A percentile compares a stretch with the other conserved stretches of the same genome.
Conservation (phyloP, 139 green algal genomes). For the Cymbomonas tetramitiformis region DNA sequence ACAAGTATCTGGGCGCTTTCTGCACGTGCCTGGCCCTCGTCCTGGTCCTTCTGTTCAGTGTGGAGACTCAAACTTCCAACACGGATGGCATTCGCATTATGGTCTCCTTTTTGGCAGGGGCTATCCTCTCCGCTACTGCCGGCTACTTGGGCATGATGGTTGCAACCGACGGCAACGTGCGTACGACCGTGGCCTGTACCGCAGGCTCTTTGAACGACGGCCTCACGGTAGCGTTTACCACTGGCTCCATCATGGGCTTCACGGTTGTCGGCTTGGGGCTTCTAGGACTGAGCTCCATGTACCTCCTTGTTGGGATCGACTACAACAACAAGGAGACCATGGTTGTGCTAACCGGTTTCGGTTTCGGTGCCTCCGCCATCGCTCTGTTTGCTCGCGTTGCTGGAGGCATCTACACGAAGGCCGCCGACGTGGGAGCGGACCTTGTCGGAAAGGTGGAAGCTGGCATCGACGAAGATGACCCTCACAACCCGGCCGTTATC, state of each 20-base stretch:
- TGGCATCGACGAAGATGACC: conserved; percentile 54
- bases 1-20: conserved; percentile 32
- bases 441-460: conserved; percentile 50
- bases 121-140: conserved; percentile 22
- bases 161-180: conserved; percentile 31
- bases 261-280: conserved; percentile 28
- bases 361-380: conserved; percentile 36
- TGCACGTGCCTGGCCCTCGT: conserved; percentile 20
- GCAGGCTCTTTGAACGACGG: conserved; percentile 18
- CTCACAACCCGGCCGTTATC: conserved; percentile 44
- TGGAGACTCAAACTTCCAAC: background rate
- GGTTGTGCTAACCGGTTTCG: conserved; percentile 29
- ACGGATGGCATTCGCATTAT: conserved; percentile 17
- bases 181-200: conserved; percentile 30
- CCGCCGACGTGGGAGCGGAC: conserved; percentile 46
- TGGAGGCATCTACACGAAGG: conserved; percentile 50
- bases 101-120: conserved; percentile 30
- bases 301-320: conserved; percentile 16
- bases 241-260: conserved; percentile 37
- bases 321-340: background rate
- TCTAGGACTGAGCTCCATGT: conserved; percentile 30
- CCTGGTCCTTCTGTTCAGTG: conserved; percentile 25
- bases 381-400: conserved; percentile 36
- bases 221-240: conserved; percentile 29
- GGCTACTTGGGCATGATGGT: conserved; percentile 32